Percentiles rank a stretch among this genome's conserved stretches.
Conservation (phyloP, 202 grass and related monocot species). For the Zoysia matrella region DNA sequence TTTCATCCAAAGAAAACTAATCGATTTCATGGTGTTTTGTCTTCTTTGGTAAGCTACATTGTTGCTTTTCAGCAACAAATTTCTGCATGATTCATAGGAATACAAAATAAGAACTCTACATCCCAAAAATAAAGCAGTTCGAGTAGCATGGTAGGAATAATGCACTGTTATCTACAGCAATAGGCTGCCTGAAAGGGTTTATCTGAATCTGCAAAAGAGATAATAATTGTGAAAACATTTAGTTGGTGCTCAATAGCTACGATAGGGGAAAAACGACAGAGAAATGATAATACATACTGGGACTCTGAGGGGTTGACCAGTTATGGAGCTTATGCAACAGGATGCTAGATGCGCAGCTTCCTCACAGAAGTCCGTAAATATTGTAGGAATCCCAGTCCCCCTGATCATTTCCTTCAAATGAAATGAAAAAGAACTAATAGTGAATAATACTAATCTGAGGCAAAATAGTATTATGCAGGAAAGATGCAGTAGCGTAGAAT, state of each 20-base stretch:
- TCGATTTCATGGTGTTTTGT: conserved; percentile 26
- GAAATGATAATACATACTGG: conserved; percentile 64
- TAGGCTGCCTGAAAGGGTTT: conserved; percentile 94
- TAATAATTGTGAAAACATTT: conserved; percentile 12
- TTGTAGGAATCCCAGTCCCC: conserved; percentile 60
- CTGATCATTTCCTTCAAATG: conserved; percentile 71
- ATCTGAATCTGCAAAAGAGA: conserved; percentile 69
- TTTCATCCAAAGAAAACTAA: conserved; percentile 11
- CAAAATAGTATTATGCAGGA: neutral
- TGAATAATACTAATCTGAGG: conserved; percentile 2
- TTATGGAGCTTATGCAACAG: conserved; percentile 68
- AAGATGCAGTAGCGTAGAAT: neutral
- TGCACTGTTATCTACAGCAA: conserved; percentile 67
- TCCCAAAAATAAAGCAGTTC: conserved; percentile 87
- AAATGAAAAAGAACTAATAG: conserved; percentile 27
- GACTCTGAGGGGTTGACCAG: conserved; percentile 56
- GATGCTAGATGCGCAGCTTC: conserved; percentile 95
- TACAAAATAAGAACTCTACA: conserved; percentile 49
- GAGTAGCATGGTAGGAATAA: conserved; percentile 88
- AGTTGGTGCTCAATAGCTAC: conserved; percentile 8
- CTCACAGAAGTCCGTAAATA: conserved; percentile 98
- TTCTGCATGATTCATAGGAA: conserved; percentile 5
- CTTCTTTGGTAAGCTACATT: conserved; percentile 23
- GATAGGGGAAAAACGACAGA: conserved; percentile 12
- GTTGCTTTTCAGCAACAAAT: conserved; percentile 7